phyloP scores from a whole-genome alignment of 2,329 filamentous ascomycete species.

The Claviceps sorghi region DNA sequence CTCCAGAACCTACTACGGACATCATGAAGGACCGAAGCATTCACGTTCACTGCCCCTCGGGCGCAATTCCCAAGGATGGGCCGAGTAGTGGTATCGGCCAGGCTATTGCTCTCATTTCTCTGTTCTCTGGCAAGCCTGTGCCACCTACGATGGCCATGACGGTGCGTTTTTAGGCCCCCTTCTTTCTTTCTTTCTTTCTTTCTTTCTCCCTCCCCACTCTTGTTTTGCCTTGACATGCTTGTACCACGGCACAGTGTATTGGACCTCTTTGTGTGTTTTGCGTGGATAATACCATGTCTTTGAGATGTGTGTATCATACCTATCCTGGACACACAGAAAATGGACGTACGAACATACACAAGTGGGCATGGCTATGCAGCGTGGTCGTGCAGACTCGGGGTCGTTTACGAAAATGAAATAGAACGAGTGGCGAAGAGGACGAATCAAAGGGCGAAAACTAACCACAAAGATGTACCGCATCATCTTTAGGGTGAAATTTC shows the following conservation, averaged over 20 bases:
- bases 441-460: background rate
- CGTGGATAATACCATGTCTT: background rate
- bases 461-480: background rate
- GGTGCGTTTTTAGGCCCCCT: conserved; percentile 25
- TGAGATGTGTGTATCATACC: background rate
- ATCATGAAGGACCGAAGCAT: conserved; percentile 93
- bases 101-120: conserved; percentile 78
- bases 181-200: too few species aligned
- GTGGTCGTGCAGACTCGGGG: background rate
- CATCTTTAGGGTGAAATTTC: conserved; percentile 47
- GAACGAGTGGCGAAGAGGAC: background rate
- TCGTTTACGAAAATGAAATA: background rate
- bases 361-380: background rate
- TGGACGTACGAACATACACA: background rate
- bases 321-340: background rate
- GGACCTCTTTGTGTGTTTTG: background rate
- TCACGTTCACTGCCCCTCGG: conserved; percentile 90
- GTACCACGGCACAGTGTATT: background rate
- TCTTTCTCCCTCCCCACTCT: background rate
- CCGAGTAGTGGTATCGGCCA: conserved; percentile 81
- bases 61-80: conserved; percentile 89
- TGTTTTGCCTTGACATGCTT: background rate
- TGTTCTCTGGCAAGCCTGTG: conserved; percentile 76
- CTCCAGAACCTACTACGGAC: conserved; percentile 65
- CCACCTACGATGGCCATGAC: conserved; percentile 95